A percentile compares a stretch with the other conserved stretches of the same genome.
These are phyloP conservation scores for Colletotrichum sp. DNA, from an alignment of 2,329 filamentous ascomycete species.

Conservation along the genomic window DNA sequence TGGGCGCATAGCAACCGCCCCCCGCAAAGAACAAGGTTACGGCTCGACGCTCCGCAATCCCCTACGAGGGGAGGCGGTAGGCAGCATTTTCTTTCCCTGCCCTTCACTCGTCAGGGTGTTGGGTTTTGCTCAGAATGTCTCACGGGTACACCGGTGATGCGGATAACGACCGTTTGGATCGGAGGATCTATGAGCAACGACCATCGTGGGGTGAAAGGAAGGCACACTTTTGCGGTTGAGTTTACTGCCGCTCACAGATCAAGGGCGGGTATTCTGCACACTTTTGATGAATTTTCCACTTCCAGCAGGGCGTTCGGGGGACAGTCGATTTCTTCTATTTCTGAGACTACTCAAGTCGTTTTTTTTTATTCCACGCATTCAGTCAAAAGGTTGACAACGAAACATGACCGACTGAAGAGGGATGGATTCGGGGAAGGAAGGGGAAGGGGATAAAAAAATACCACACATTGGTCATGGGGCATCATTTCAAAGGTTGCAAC, in stretches of 20 bases:
- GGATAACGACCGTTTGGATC: neutral
- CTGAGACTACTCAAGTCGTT: neutral
- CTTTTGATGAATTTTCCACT: constrained; percentile 18
- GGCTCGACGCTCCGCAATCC: neutral
- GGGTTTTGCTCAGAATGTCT: neutral
- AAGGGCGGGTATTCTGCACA: constrained; percentile 4
- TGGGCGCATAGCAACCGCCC: constrained; percentile 49
- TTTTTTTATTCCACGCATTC: constrained; percentile 3
- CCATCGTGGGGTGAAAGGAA: neutral
- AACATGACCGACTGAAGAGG: constrained; percentile 19
- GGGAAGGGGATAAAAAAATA: constrained; percentile 12
- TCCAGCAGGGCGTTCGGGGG: constrained; percentile 20
- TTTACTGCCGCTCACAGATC: neutral
- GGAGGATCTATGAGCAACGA: constrained; percentile 3
- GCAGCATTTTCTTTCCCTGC: neutral
- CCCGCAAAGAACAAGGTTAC: neutral
- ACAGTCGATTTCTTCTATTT: neutral
- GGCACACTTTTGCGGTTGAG: neutral
- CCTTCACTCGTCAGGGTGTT: neutral
- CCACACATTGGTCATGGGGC: constrained; percentile 11
- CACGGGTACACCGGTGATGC: neutral
- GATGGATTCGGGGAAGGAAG: neutral
- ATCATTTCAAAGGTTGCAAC: constrained; percentile 13
- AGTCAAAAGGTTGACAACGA: constrained; percentile 17
- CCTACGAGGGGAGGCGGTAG: neutral